Base-by-base conservation (phyloP, 192 early-diverging fungal species). In the Coemansia sp. region DNA sequence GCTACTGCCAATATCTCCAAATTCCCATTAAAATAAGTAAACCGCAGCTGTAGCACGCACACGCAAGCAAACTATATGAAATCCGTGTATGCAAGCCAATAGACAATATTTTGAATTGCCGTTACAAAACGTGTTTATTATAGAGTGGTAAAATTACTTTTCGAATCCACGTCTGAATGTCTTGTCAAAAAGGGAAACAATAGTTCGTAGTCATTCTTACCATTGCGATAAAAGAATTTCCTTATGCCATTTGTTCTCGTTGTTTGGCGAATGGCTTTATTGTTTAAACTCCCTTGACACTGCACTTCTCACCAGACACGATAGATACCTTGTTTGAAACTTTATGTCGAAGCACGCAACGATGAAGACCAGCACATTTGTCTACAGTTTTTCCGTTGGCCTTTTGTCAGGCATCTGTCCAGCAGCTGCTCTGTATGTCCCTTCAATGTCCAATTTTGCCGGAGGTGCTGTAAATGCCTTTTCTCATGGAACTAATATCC, bases 401-500 rank as follows among this genome's bases (percentile, higher is more conserved):
- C 8, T 38, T 44, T 11, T 31, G 22, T 30, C 50, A n/a, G 14
- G 10, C n/a, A 37, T 48, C 14, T 48, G 25, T 48, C 45, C 45
- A 4, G 5, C 50, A 19, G 29, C 23, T 28, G 40, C 61, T 50
- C 33, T 67, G 40, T 52, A 57, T 64, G 28, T 65, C 28, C 68
- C 68, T 2, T 20, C 28, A 14, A 41, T 52, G 4, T 64, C 64
- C n/a, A 27, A 54, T n/a, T 31, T 23, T 19, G 44, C 48, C 3
- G 67, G 67, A 4, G 70, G 76, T n/a, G 37, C 52, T 7, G 61
- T 73, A 19, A 57, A 54, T 40, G 63, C 76, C 0, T 41, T 67
- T n/a, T 58, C 67, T 22, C 65, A 61, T 29, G 76, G 70, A 2
- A 72, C 69, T 57, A 41, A 28, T 7, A 73, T 79, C 6, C 76